phyloP scores from a whole-genome alignment of 2,329 filamentous ascomycete species.

The Calonectria fujianensis region DNA sequence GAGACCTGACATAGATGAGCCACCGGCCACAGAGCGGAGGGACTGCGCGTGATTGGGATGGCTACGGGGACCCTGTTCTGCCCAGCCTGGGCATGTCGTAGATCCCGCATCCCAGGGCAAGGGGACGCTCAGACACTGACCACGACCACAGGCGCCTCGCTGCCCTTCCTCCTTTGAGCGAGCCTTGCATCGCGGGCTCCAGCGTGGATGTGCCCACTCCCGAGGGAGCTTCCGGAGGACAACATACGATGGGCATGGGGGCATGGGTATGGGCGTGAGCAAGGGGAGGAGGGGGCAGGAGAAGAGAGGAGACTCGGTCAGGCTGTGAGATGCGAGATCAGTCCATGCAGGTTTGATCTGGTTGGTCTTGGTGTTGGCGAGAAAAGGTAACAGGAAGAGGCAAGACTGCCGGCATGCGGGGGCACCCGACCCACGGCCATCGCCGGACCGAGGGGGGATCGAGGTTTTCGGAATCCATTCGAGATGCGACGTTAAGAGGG shows the following conservation, averaged over 20 bases:
- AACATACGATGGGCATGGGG: constrained; percentile 11
- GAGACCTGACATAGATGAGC: constrained; percentile 20
- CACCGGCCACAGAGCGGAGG: not conserved
- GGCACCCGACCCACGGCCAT: constrained; percentile 21
- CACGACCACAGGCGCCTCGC: not conserved
- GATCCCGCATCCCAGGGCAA: constrained; percentile 45
- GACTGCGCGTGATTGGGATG: constrained; percentile 20
- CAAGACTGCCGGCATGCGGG: constrained; percentile 22
- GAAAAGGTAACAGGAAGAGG: constrained; percentile 2
- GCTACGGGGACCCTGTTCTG: constrained; percentile 33
- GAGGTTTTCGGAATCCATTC: constrained; percentile 4
- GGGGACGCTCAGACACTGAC: constrained; percentile 32
- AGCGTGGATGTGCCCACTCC: constrained; percentile 24
- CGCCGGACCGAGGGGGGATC: constrained; percentile 16
- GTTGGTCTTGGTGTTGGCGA: constrained; percentile 13
- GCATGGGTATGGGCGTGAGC: not conserved
- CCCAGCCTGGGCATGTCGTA: constrained; percentile 37
- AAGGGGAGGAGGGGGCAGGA: constrained; percentile 1
- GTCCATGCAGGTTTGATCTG: constrained; percentile 19
- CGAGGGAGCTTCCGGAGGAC: constrained; percentile 10
- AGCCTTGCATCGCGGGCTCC: constrained; percentile 27
- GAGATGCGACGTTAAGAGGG: not conserved
- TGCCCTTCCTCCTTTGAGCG: constrained; percentile 30
- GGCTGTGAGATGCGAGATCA: constrained; percentile 23
- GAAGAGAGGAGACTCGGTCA: constrained; percentile 14